Evolutionary conservation across 2,329 filamentous ascomycete species (phyloP).

Genomic region (Beauveria sp.): DNA sequence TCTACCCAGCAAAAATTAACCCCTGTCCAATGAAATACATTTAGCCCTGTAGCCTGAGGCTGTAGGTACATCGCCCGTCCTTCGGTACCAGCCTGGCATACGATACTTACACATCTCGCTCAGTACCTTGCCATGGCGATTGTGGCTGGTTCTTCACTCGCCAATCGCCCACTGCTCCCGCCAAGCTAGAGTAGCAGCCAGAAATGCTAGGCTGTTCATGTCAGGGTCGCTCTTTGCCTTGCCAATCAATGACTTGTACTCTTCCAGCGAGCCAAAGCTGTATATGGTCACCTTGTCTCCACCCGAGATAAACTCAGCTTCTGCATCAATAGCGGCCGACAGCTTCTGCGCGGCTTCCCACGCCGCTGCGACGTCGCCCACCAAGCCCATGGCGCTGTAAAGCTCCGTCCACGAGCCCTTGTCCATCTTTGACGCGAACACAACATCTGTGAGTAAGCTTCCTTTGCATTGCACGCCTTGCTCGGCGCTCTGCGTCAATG

Average conservation of each 20-base stretch:
- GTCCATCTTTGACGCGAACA: neutral
- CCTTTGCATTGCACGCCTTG: neutral
- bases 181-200: conserved; percentile 7
- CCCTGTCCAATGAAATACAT: too few species aligned
- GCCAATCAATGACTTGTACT: neutral
- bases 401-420: neutral
- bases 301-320: neutral
- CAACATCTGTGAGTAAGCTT: neutral
- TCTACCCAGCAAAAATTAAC: too few species aligned
- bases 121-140: neutral
- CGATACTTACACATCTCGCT: too few species aligned
- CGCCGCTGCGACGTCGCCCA: neutral
- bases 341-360: neutral
- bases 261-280: neutral
- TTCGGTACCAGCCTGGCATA: too few species aligned
- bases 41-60: too few species aligned
- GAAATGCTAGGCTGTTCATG: conserved; percentile 7
- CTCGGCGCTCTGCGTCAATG: neutral
- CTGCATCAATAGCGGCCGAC: neutral
- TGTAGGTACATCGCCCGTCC: too few species aligned
- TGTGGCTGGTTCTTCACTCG: neutral
- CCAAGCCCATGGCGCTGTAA: neutral
- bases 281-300: neutral
- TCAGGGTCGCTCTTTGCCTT: conserved; percentile 3
- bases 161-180: conserved; percentile 4